These are phyloP conservation scores for Botrytis fabae DNA, from an alignment of 2,329 filamentous ascomycete genomes.

Conservation along the genomic window DNA sequence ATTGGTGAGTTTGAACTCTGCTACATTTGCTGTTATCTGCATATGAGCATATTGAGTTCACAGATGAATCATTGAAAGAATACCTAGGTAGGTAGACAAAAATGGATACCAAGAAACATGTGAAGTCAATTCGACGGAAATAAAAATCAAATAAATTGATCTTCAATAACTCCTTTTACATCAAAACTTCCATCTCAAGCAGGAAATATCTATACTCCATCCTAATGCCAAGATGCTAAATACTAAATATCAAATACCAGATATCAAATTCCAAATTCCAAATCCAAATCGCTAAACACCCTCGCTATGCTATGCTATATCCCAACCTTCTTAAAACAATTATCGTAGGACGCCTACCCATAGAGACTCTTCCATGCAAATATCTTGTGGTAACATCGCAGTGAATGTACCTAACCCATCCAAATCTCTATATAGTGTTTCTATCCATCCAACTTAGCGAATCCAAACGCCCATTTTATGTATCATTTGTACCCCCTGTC, in stretches of 20 bases:
- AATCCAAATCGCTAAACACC: not conserved
- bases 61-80: not conserved
- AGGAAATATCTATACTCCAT: not conserved
- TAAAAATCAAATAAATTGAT: not conserved
- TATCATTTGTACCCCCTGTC: not conserved
- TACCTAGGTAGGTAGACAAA: not conserved
- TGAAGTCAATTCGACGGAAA: not conserved
- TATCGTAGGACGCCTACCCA: not conserved
- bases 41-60: not conserved
- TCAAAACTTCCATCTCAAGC: not conserved
- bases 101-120: accelerated
- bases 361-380: not conserved
- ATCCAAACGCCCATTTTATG: conserved; percentile 3
- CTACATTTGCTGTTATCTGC: too few species aligned
- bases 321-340: not conserved
- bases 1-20: too few species aligned
- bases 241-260: not conserved
- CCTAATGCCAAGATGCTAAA: not conserved
- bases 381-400: not conserved
- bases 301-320: not conserved
- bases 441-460: not conserved
- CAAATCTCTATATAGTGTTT: not conserved
- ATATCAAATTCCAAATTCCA: not conserved
- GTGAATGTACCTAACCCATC: not conserved
- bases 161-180: not conserved